Evolutionary conservation across 805 yeast species (phyloP).

Genomic region (Hermanozyma aechmeae): DNA sequence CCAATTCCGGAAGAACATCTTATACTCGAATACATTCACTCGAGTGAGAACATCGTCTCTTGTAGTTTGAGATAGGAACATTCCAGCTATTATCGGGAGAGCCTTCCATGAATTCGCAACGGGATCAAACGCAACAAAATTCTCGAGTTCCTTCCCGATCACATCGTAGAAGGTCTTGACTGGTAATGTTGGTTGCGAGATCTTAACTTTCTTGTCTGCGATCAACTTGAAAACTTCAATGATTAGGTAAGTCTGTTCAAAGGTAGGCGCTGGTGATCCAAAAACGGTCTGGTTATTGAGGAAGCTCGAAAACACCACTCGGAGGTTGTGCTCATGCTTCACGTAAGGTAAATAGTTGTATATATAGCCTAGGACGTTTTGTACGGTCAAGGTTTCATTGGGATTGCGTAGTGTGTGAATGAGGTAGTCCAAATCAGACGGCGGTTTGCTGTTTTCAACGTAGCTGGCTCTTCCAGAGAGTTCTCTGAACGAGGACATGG

Average conservation of each 20-base stretch:
- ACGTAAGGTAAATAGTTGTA: slow-evolving; percentile 44
- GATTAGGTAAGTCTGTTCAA: slow-evolving; percentile 26
- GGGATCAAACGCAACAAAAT: slow-evolving; percentile 21
- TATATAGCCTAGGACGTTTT: slow-evolving; percentile 33
- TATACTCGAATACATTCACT: slow-evolving; percentile 15
- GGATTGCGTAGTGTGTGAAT: slow-evolving; percentile 37
- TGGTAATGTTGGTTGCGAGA: slow-evolving; percentile 40
- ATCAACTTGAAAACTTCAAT: slow-evolving; percentile 41
- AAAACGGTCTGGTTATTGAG: slow-evolving; percentile 33
- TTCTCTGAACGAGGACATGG: too few species aligned
- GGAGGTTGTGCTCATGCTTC: slow-evolving; percentile 37
- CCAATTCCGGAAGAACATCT: slow-evolving; percentile 26
- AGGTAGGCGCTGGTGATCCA: slow-evolving; percentile 8
- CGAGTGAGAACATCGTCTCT: slow-evolving; percentile 23
- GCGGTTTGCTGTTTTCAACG: slow-evolving; percentile 2
- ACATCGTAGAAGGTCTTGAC: slow-evolving; percentile 34
- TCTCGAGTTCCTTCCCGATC: slow-evolving; percentile 22
- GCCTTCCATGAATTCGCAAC: slow-evolving; percentile 34
- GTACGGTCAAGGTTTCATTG: slow-evolving; percentile 17
- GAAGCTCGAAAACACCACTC: slow-evolving; percentile 34
- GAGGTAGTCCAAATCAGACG: slow-evolving; percentile 40
- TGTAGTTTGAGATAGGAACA: slow-evolving; percentile 27
- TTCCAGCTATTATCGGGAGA: slow-evolving; percentile 39
- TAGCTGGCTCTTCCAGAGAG: too few species aligned
- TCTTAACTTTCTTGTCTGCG: slow-evolving; percentile 33